These are phyloP conservation scores for Ophiocordyceps australis DNA, from an alignment of 2,329 filamentous ascomycete genomes.

Conservation along the genomic window DNA sequence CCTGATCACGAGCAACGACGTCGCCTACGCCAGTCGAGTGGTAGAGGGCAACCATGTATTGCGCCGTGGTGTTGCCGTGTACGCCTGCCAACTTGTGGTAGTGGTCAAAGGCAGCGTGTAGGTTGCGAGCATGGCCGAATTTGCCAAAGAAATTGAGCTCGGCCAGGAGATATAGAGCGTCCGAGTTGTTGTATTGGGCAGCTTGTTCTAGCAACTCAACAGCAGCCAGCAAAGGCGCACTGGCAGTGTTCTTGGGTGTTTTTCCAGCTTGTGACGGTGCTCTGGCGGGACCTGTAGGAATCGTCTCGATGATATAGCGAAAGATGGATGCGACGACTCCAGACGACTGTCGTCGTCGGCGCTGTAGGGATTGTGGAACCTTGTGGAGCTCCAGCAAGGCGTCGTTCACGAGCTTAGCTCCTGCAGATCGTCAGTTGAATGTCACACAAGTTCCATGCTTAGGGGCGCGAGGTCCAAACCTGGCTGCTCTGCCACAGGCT, in stretches of 20 bases:
- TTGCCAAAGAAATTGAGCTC: conserved; percentile 97
- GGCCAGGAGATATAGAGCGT: conserved; percentile 77
- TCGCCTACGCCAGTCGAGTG: conserved; percentile 83
- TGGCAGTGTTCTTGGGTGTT: conserved; percentile 12
- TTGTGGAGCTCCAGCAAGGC: conserved; percentile 31
- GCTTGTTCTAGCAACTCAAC: conserved; percentile 33
- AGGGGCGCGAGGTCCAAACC: conserved; percentile 12
- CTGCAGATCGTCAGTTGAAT: conserved; percentile 10
- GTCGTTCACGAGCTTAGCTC: conserved; percentile 32
- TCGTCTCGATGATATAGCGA: conserved; percentile 25
- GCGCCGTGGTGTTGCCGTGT: conserved; percentile 77
- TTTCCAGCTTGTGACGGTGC: conserved; percentile 24
- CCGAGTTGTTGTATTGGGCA: conserved; percentile 42
- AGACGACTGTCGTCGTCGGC: conserved; percentile 22
- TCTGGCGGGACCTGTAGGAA: conserved; percentile 29
- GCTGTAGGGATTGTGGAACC: conserved; percentile 24
- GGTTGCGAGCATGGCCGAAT: conserved; percentile 70
- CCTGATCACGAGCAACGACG: conserved; percentile 69
- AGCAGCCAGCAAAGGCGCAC: conserved; percentile 27
- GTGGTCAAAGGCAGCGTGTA: conserved; percentile 59
- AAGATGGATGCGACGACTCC: conserved; percentile 23
- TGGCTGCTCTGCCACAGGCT: conserved; percentile 13
- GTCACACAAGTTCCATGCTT: neutral
- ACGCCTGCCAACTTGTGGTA: conserved; percentile 62
- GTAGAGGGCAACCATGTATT: conserved; percentile 91